Evolutionary conservation across 2,329 filamentous ascomycete species (phyloP), one percentile per base, ranked within the genome.

Genomic region (Raffaelea albimanens): DNA sequence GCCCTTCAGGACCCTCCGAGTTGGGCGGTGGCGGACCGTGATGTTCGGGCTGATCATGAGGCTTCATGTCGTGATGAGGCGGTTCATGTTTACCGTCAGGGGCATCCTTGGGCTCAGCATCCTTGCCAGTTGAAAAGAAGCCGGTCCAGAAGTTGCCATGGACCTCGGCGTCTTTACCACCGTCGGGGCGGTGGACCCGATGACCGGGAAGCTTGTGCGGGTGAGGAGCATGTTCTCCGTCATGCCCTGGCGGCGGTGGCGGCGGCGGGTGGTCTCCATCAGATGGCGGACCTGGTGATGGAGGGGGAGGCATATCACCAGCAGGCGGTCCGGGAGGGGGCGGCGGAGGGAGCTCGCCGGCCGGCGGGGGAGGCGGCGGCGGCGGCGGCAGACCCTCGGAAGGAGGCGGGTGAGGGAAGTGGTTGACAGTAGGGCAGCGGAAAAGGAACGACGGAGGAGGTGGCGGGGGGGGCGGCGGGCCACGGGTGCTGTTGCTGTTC

Each of bases 361-460:
- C n/a, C n/a, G n/a, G n/a, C n/a, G n/a, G n/a, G n/a, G n/a, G n/a
- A n/a, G n/a, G n/a, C n/a, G n/a, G n/a, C n/a, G 25, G 25, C 25
- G 25, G 25, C 25, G 25, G 25, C 25, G 25, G 25, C 25, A 29
- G 25, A 29, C 25, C 14, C 34, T 38, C 34, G 18, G 34, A 38
- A 38, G 14, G n/a, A 5, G 34, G 46, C 11, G 23, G 19, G 9
- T 8, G 34, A 7, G 34, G 34, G 34, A 38, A 38, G 18, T 38
- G 13, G 34, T 16, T 31, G 13, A 29, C 29, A 23, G 45, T 29
- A 2, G 46, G 53, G 22, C 56, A 57, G 40, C 56, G 53, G 50
- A 57, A 55, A 47, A 56, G 52, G 33, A 51, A 50, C 21, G 33
- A 16, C 25, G 38, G 44, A 21, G 51, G 49, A 34, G 49, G 51